Percentiles rank a stretch among this genome's conserved stretches.
phyloP scores from a whole-genome alignment of 2,329 filamentous ascomycete genomes.

The Juglanconis oblonga region DNA sequence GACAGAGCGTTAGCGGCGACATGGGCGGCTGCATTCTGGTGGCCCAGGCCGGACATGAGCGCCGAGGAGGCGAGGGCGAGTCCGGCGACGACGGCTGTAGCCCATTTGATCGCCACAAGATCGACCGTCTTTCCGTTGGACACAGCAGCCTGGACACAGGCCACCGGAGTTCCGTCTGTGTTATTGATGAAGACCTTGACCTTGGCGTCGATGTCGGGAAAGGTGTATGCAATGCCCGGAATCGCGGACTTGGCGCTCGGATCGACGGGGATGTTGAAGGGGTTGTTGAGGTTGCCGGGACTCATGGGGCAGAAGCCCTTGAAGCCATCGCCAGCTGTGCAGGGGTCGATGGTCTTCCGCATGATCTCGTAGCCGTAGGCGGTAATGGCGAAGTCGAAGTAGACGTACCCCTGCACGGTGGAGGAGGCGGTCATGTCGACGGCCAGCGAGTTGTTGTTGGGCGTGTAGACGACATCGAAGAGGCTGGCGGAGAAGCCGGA shows the following conservation, averaged over 20 bases:
- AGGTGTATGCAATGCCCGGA: conserved; percentile 75
- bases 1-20: conserved; percentile 82
- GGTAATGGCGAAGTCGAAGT: conserved; percentile 65
- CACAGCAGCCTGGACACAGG: conserved; percentile 76
- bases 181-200: conserved; percentile 73
- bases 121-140: conserved; percentile 84
- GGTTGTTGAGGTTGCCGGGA: conserved; percentile 53
- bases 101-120: conserved; percentile 77
- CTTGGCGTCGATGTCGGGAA: conserved; percentile 78
- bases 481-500: conserved; percentile 76
- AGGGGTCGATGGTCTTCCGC: conserved; percentile 65
- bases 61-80: conserved; percentile 75
- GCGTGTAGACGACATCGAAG: conserved; percentile 72
- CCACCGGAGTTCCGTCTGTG: conserved; percentile 55
- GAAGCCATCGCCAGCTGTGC: conserved; percentile 49
- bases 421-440: conserved; percentile 73
- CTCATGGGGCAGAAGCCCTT: conserved; percentile 78
- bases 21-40: conserved; percentile 83
- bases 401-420: conserved; percentile 69
- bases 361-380: conserved; percentile 72
- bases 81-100: conserved; percentile 73
- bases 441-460: conserved; percentile 59
- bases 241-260: conserved; percentile 56
- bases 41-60: conserved; percentile 76
- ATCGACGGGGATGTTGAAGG: conserved; percentile 60